A percentile compares a stretch with the other conserved stretches of the same genome.
Conservation (phyloP, 495 filamentous ascomycete genomes). For the Clavariopsis aquatica region DNA sequence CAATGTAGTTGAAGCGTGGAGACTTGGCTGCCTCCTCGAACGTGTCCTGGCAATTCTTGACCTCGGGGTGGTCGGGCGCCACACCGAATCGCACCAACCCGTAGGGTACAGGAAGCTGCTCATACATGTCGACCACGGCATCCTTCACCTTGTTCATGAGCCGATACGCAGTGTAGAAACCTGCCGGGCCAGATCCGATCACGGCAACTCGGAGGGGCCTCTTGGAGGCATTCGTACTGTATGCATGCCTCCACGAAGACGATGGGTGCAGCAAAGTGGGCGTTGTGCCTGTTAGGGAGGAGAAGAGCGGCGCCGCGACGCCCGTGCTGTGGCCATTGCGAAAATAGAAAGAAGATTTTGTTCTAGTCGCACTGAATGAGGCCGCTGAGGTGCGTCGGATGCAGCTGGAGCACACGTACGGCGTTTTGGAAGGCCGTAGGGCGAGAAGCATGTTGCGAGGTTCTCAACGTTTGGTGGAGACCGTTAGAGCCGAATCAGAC, state of each 20-base stretch:
- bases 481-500: neutral
- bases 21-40: conserved; percentile 84
- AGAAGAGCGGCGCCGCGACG: neutral
- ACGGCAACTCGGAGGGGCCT: conserved; percentile 75
- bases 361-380: neutral
- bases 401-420: conserved; percentile 35
- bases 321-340: neutral
- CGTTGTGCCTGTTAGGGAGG: neutral
- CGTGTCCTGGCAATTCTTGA: conserved; percentile 97
- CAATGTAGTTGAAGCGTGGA: conserved; percentile 84
- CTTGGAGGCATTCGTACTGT: conserved; percentile 39
- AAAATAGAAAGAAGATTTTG: neutral
- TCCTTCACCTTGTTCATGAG: conserved; percentile 71
- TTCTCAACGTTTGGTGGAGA: neutral
- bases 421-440: neutral
- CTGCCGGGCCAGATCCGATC: conserved; percentile 92
- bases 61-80: conserved; percentile 95
- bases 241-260: conserved; percentile 21
- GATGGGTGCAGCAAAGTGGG: neutral
- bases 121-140: conserved; percentile 91
- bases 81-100: conserved; percentile 91
- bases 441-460: conserved; percentile 17
- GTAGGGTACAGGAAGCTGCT: conserved; percentile 87
- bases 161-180: conserved; percentile 90
- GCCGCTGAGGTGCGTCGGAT: neutral